phyloP scores from a whole-genome alignment of 169 alveolate species.

The Plasmodium vivax region DNA sequence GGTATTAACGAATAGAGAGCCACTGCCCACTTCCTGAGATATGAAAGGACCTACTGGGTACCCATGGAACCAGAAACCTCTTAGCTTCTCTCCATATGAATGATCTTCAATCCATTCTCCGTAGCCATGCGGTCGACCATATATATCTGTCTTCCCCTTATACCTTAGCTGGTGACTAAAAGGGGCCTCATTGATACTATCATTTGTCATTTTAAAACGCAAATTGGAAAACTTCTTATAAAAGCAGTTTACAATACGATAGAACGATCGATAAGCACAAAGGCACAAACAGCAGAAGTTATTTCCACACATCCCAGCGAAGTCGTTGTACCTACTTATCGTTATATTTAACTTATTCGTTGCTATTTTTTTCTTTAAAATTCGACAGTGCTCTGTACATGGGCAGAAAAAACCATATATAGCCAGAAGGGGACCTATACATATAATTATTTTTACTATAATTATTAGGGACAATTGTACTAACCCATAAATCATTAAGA shows the following conservation, averaged over 20 bases:
- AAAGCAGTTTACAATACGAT: slow-evolving; percentile 76
- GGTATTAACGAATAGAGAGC: slow-evolving; percentile 84
- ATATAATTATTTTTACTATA: slow-evolving; percentile 76
- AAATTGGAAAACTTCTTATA: slow-evolving; percentile 45
- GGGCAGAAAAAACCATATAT: slow-evolving; percentile 84
- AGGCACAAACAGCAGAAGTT: slow-evolving; percentile 81
- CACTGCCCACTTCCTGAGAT: slow-evolving; percentile 91
- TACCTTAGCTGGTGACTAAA: slow-evolving; percentile 88
- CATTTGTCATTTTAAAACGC: slow-evolving; percentile 42
- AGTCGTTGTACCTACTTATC: slow-evolving; percentile 83
- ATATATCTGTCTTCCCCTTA: slow-evolving; percentile 87
- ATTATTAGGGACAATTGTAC: slow-evolving; percentile 78
- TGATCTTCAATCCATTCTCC: slow-evolving; percentile 93
- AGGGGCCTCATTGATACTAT: slow-evolving; percentile 77
- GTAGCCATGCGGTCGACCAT: slow-evolving; percentile 91
- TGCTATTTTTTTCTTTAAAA: slow-evolving; percentile 72
- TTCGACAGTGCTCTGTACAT: slow-evolving; percentile 84
- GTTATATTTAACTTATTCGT: slow-evolving; percentile 78
- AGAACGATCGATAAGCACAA: slow-evolving; percentile 80
- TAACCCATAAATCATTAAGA: slow-evolving; percentile 75
- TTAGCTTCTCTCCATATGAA: slow-evolving; percentile 86
- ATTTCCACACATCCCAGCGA: slow-evolving; percentile 84
- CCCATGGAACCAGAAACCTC: slow-evolving; percentile 92
- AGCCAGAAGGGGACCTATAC: slow-evolving; percentile 81
- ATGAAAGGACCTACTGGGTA: slow-evolving; percentile 91